Evolutionary conservation across 345 rosid species (phyloP).

Genomic region (Syzygium aqueum): DNA sequence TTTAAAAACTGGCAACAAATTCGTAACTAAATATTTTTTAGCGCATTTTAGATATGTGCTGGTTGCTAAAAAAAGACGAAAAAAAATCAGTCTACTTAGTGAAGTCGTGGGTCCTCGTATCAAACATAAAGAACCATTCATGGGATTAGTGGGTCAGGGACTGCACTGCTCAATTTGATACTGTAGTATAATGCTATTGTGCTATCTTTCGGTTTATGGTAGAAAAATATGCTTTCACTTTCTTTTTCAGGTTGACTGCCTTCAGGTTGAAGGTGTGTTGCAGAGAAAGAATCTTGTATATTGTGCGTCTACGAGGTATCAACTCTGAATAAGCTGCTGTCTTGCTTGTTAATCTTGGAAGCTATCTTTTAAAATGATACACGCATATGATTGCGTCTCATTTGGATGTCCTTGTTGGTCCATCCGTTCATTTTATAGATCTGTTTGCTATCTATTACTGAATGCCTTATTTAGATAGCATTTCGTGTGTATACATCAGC

Average conservation of each 20-base stretch:
- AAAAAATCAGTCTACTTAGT: too few relatives aligned
- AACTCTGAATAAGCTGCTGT: conserved; percentile 5
- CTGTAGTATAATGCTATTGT: background rate
- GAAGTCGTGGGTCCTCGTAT: too few relatives aligned
- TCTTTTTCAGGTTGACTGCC: conserved; percentile 80
- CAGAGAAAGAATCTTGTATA: conserved; percentile 85
- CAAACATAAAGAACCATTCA: too few relatives aligned
- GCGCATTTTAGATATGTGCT: background rate
- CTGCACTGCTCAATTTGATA: background rate
- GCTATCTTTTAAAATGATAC: background rate
- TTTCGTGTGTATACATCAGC: background rate
- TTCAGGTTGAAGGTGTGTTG: conserved; percentile 89
- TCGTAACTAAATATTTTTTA: background rate
- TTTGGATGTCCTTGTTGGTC: background rate
- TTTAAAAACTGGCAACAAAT: background rate
- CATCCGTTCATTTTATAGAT: too few relatives aligned
- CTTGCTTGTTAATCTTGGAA: background rate
- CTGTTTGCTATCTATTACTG: too few relatives aligned
- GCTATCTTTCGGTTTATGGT: background rate
- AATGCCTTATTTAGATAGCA: background rate
- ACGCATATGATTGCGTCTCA: background rate
- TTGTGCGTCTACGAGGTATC: conserved; percentile 96
- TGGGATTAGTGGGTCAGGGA: background rate
- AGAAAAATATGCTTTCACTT: background rate
- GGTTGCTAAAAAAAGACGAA: background rate